A percentile compares a stretch with the other conserved stretches of the same genome.
Evolutionary conservation across 2,329 filamentous ascomycete species (phyloP).

Genomic region (Fusarium austroafricanum): DNA sequence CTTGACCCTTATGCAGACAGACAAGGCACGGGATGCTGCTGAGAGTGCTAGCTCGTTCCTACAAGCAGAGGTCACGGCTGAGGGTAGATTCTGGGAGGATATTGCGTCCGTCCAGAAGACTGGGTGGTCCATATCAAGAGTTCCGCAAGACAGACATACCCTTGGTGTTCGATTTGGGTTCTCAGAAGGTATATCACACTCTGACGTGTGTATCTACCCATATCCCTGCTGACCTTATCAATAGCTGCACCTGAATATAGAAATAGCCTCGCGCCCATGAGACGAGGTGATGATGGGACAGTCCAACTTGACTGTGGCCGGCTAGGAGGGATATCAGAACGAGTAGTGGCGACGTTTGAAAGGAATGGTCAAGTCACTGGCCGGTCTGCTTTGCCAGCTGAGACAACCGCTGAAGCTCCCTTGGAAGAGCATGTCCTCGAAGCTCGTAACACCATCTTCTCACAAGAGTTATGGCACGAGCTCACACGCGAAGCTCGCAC

Average conservation of each 20-base stretch:
- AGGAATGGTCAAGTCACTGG: constrained; percentile 69
- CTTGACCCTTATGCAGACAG: constrained; percentile 82
- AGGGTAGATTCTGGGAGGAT: constrained; percentile 90
- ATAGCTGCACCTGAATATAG: constrained; percentile 68
- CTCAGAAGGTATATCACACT: constrained; percentile 69
- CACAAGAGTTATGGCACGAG: constrained; percentile 92
- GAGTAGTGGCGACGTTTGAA: constrained; percentile 75
- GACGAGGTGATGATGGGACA: constrained; percentile 78
- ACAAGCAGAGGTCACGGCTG: constrained; percentile 79
- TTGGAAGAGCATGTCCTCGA: constrained; percentile 77
- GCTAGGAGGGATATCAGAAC: constrained; percentile 63
- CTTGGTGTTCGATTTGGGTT: constrained; percentile 92
- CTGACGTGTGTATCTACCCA: neutral
- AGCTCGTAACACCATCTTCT: constrained; percentile 82
- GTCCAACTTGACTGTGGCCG: constrained; percentile 77
- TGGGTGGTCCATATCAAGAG: constrained; percentile 86
- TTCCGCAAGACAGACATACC: constrained; percentile 78
- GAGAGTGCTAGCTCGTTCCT: constrained; percentile 78
- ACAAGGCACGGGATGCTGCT: constrained; percentile 78
- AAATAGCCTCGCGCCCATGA: constrained; percentile 81
- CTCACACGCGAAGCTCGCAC: constrained; percentile 83
- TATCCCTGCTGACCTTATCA: constrained; percentile 43
- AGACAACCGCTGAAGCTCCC: constrained; percentile 62
- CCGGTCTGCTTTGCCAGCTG: constrained; percentile 62
- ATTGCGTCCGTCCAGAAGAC: constrained; percentile 82